phyloP scores from a whole-genome alignment of 1,139 yeast genomes.

The Arxiozyma telluris region DNA sequence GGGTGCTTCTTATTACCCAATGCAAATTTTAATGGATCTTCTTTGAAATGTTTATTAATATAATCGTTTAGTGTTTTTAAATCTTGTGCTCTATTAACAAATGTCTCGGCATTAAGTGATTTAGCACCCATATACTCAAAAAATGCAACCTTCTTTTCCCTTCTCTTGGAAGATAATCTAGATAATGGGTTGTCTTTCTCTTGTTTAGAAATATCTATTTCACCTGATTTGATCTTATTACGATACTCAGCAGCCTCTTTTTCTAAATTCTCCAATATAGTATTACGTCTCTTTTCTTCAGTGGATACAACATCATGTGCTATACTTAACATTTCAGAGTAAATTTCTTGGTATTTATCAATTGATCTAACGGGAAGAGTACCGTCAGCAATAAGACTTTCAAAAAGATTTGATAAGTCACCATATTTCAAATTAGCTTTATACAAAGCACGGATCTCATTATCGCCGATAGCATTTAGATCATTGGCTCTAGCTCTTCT shows the following conservation, averaged over 20 bases:
- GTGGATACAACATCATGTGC: constrained; percentile 56
- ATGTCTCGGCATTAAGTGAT: constrained; percentile 82
- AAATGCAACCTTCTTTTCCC: constrained; percentile 79
- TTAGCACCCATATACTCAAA: constrained; percentile 87
- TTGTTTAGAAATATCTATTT: constrained; percentile 30
- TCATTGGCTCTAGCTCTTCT: constrained; percentile 34
- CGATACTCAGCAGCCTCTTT: constrained; percentile 53
- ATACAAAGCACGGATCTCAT: constrained; percentile 81
- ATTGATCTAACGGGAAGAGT: constrained; percentile 73
- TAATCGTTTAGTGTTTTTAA: constrained; percentile 52
- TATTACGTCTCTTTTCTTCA: constrained; percentile 57
- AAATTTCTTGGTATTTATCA: constrained; percentile 68
- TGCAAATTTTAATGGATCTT: constrained; percentile 48
- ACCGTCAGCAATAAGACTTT: constrained; percentile 82
- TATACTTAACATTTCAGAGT: constrained; percentile 54
- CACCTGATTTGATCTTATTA: constrained; percentile 35
- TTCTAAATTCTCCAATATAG: constrained; percentile 50
- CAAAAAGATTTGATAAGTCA: constrained; percentile 74
- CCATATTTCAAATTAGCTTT: constrained; percentile 78
- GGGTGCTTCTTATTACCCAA: constrained; percentile 50
- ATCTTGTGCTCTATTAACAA: constrained; percentile 75
- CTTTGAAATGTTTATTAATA: constrained; percentile 28
- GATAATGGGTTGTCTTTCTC: constrained; percentile 38
- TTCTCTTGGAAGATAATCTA: constrained; percentile 45
- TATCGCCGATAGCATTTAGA: constrained; percentile 61